Base-by-base conservation (phyloP, 2,329 filamentous ascomycete species). In the Byssoonygena ceratinophila region DNA sequence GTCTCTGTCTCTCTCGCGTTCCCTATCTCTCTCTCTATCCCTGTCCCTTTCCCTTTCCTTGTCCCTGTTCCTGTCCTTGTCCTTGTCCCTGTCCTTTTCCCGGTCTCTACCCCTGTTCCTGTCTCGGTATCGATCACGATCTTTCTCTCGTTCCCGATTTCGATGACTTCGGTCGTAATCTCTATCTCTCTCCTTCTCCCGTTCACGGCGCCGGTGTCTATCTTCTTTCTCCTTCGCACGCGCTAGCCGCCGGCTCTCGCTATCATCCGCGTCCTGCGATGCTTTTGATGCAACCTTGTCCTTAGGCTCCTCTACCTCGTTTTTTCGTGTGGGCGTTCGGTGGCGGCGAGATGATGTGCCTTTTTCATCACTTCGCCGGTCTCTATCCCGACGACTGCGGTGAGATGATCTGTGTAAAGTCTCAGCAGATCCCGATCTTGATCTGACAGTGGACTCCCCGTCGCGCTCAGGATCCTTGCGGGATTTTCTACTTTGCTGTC, bases 341-440 rank as follows among this genome's bases (percentile, higher is more conserved):
- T 76, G 74, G 23, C 76, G 77, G 25, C 73, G 74, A 2, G 72
- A 72, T 31, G 75, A 74, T 16, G 72, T 61, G 29, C 62, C 54
- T 60, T 69, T 65, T 58, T 68, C 62, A 54, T 68, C 60, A 57
- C 61, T 59, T 62, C 67, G 61, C 60, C 72, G 60, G n/a, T 79
- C 75, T 53, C 74, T 74, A 39, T 84, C 80, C 57, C 76, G 76
- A 48, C 78, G 81, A 59, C 80, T 81, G 56, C 80, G 79, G 59
- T 82, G 79, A 46, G 75, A 74, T 5, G 78, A 76, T 51, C 76
- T 79, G 34, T 74, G 73, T 4, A 75, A 75, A 8, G 76, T 75
- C 11, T 80, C 78, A 1, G 77, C 78, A 1, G 85, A 87, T 4
- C 76, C 75, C 4, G 84, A 87, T 53, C 83, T 76, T 0, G 82